Evolutionary conservation across 2,329 filamentous ascomycete species (phyloP).

Genomic region (Calonectria naviculata): DNA sequence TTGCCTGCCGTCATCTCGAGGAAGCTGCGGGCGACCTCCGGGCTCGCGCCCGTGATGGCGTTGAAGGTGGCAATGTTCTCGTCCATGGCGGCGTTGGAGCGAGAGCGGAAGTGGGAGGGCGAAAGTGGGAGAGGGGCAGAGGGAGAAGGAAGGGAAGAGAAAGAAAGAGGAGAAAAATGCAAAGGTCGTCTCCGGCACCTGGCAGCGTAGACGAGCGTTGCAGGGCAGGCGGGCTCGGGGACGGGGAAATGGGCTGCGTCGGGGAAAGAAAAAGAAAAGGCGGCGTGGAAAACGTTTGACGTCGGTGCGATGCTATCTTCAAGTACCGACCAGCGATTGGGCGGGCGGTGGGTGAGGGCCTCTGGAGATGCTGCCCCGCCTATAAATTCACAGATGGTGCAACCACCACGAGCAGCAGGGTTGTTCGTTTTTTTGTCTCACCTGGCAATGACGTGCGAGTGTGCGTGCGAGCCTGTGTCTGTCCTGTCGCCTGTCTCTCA

Average conservation of each 20-base stretch:
- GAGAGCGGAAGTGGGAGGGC: neutral
- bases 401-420: neutral
- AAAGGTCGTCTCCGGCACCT: constrained; percentile 5
- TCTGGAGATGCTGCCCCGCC: constrained; percentile 17
- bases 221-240: neutral
- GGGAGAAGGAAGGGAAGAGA: neutral
- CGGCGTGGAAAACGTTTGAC: constrained; percentile 11
- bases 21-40: constrained; percentile 82
- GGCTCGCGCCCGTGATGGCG: constrained; percentile 80
- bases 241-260: neutral
- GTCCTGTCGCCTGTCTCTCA: neutral
- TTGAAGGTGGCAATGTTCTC: constrained; percentile 82
- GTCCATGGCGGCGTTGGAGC: constrained; percentile 63
- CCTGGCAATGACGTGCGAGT: neutral
- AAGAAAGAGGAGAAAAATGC: neutral
- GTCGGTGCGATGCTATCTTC: constrained; percentile 13
- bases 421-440: neutral
- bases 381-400: constrained; percentile 1
- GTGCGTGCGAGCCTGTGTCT: no score
- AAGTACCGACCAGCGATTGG: neutral
- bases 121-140: neutral
- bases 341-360: constrained; percentile 17
- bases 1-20: constrained; percentile 87
- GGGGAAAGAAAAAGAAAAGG: neutral
- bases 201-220: neutral